Percentiles rank a stretch among this genome's conserved stretches.
Evolutionary conservation across 1,284 basidiomycete species (phyloP).

Genomic region (Ganoderma resinaceum): DNA sequence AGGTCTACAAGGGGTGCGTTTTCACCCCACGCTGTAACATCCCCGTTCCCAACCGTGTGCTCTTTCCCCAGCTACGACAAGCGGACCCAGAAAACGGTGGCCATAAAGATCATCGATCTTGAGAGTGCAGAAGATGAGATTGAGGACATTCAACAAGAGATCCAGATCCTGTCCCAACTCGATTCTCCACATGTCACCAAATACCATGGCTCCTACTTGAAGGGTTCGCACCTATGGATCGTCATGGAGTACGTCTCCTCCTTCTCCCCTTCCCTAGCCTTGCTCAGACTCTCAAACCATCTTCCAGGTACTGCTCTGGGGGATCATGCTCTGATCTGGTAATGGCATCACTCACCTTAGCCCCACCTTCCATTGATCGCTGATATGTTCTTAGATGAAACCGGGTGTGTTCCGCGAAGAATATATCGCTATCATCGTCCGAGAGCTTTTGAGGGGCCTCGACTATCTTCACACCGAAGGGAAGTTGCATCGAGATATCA

Average conservation of each 20-base stretch:
- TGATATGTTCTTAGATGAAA: constrained; percentile 80
- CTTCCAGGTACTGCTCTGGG: constrained; percentile 79
- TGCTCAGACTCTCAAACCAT: constrained; percentile 20
- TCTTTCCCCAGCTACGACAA: constrained; percentile 80
- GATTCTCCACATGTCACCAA: constrained; percentile 97
- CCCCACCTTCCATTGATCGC: constrained; percentile 18
- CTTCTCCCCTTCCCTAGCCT: background rate
- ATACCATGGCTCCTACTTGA: constrained; percentile 96
- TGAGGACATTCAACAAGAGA: constrained; percentile 99
- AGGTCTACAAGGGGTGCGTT: constrained; percentile 93
- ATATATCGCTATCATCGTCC: constrained; percentile 96
- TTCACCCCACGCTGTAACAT: constrained; percentile 4
- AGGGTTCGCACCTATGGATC: constrained; percentile 97
- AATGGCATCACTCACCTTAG: constrained; percentile 38
- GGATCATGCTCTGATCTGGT: constrained; percentile 88
- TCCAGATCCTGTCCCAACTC: constrained; percentile 97
- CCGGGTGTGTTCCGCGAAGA: constrained; percentile 97
- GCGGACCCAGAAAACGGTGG: constrained; percentile 90
- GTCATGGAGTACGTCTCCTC: constrained; percentile 89
- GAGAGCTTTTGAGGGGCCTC: constrained; percentile 90
- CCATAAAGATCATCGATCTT: constrained; percentile 99
- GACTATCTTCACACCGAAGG: constrained; percentile 97
- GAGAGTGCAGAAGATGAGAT: constrained; percentile 99
- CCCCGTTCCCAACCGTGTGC: constrained; percentile 14
- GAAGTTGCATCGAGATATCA: constrained; percentile 98